phyloP scores from a whole-genome alignment of 305 asterid genomes.

The Lippia alba region DNA sequence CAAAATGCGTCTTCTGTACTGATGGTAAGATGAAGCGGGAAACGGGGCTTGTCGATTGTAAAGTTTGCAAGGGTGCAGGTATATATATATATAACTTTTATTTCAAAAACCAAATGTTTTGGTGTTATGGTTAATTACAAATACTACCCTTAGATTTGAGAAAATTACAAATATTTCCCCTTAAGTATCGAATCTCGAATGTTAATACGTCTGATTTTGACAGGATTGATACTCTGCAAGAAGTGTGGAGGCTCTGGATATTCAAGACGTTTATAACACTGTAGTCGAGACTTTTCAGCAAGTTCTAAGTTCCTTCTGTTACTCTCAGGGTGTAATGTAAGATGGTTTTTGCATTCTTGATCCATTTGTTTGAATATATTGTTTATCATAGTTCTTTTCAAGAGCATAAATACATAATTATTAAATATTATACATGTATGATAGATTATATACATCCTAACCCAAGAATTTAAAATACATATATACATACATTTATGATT shows the following conservation, averaged over 20 bases:
- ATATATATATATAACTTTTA: conserved; percentile 20
- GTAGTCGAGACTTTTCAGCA: conserved; percentile 6
- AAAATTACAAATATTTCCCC: background rate
- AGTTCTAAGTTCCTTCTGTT: conserved; percentile 1
- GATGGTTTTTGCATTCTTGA: conserved; percentile 22
- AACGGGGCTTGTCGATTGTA: conserved; percentile 81
- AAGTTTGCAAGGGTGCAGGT: conserved; percentile 98
- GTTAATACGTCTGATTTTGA: conserved; percentile 6
- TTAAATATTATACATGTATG: background rate
- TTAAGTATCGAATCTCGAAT: background rate
- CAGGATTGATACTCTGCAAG: conserved; percentile 91
- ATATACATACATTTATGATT: too few species aligned
- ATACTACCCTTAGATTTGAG: background rate
- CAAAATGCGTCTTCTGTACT: conserved; percentile 85
- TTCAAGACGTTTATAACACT: conserved; percentile 68
- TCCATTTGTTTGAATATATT: conserved; percentile 25
- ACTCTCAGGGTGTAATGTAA: conserved; percentile 13
- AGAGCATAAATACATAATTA: background rate
- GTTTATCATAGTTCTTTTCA: background rate
- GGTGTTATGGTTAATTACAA: background rate
- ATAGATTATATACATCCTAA: too few species aligned
- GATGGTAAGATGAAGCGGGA: conserved; percentile 90
- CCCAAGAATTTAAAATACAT: too few species aligned
- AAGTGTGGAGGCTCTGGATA: conserved; percentile 95
- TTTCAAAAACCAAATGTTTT: background rate